Evolutionary conservation across 345 rosid genomes (phyloP).

Genomic region (Brassica incana): DNA sequence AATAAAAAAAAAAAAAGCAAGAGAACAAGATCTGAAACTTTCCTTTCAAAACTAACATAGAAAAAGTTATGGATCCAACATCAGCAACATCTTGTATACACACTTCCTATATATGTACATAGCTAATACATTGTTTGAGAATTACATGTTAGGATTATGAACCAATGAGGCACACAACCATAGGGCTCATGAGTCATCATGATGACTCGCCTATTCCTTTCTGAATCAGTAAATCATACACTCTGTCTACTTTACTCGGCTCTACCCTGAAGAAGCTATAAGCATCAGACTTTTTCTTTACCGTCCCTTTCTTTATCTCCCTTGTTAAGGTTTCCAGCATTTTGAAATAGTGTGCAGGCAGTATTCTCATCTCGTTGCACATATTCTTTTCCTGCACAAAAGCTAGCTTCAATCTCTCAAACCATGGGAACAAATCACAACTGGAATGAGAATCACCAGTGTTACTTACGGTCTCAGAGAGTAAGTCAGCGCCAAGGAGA

Average conservation of each 20-base stretch:
- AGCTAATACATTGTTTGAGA: conserved; percentile 9
- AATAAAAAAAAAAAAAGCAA: background rate
- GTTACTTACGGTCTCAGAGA: conserved; percentile 69
- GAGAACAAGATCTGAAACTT: background rate
- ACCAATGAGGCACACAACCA: conserved; percentile 8
- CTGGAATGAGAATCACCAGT: background rate
- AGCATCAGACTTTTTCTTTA: conserved; percentile 77
- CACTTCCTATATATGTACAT: conserved; percentile 19
- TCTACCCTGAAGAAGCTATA: conserved; percentile 77
- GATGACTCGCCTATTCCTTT: conserved; percentile 55
- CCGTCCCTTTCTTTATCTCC: conserved; percentile 63
- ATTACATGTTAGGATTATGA: conserved; percentile 26
- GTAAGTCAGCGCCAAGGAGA: conserved; percentile 67
- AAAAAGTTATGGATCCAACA: conserved; percentile 7
- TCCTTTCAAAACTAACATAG: conserved; percentile 1
- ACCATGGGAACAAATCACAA: background rate
- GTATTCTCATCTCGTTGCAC: conserved; percentile 67
- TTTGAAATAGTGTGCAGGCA: conserved; percentile 83
- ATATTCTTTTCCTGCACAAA: conserved; percentile 67
- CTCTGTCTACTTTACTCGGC: conserved; percentile 70
- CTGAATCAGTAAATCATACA: conserved; percentile 74
- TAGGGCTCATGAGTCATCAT: conserved; percentile 39
- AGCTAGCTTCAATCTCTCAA: conserved; percentile 13
- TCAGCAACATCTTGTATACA: conserved; percentile 2
- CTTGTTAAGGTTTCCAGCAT: conserved; percentile 68